Base-by-base conservation (phyloP, 1,284 basidiomycete species). In the Trichosporon sp. region DNA sequence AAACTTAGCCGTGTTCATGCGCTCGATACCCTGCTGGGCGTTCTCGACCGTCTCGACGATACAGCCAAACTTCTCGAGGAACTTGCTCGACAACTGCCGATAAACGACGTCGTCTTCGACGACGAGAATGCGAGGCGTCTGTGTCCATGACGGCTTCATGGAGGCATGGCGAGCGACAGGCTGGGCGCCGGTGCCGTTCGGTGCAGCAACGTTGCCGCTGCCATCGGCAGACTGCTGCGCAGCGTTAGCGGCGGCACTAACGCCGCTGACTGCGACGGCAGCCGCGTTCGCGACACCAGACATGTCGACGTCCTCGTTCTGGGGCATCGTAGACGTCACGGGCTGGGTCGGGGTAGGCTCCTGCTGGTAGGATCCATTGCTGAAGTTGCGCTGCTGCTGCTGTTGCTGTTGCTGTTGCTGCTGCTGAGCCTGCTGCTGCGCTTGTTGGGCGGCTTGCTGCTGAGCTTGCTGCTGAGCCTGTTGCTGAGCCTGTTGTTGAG, bases 101-200 rank as follows among this genome's bases (percentile, higher is more conserved):
- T 91, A 95, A 31, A 98, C 93, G 14, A 91, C 92, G 80, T 98
- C 96, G 82, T 98, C 96, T 81, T 98, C 96, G 16, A 98, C 96
- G 3, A 98, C 88, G 68, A 98, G 84, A 68, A 98, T 95, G 19
- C 91, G 85, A 1, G 93, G 93, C 0, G 92, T 90, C 0, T 93
- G 91, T 0, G 91, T 90, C 93, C 93, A 95, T 4, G 91, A 92
- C 0, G 94, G 94, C 0, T 94, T 92, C 77, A 93, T 92, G 63
- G 92, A 91, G 1, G 90, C 79, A 5, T 64, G 68, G 12, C 70
- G 65, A 2, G 35, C 32, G 26, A 71, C 73, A 14, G 61, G 56
- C 21, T 65, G 69, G 8, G 21, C 6, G 4, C 67, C 38, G 4
- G 68, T 66, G 32, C 67, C 70, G 67, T 68, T 71, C 67, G 70